phyloP scores from a whole-genome alignment of 371 early-diverging fungal genomes.

The Dinochytrium kinnereticum region DNA sequence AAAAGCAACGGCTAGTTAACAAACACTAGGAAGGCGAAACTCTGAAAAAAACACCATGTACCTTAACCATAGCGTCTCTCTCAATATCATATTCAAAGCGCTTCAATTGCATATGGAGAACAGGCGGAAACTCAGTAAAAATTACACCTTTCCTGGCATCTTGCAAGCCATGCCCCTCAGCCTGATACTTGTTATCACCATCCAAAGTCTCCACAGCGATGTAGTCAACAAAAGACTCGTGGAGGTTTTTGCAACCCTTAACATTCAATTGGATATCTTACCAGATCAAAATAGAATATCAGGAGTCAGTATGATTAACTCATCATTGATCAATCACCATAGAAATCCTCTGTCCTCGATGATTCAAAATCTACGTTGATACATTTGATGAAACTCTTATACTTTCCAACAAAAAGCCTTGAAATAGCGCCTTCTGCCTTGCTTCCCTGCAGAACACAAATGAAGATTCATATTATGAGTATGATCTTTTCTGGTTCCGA shows the following conservation, averaged over 20 bases:
- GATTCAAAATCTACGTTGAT: constrained; percentile 93
- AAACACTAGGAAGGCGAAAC: no score
- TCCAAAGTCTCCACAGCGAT: constrained; percentile 89
- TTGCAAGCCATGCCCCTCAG: constrained; percentile 95
- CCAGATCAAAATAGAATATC: not conserved
- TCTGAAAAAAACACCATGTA: constrained; percentile 34
- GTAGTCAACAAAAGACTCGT: constrained; percentile 93
- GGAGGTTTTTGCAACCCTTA: constrained; percentile 85
- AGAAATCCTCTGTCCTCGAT: constrained; percentile 88
- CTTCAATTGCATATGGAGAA: constrained; percentile 97
- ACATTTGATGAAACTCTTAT: constrained; percentile 94
- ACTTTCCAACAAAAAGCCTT: constrained; percentile 90
- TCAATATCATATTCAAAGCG: constrained; percentile 97
- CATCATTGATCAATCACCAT: constrained; percentile 56
- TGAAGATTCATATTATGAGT: no score
- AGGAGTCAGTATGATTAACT: not conserved
- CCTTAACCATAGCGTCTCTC: constrained; percentile 92
- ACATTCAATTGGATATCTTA: constrained; percentile 94
- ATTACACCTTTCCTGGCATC: constrained; percentile 97
- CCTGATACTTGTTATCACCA: constrained; percentile 97
- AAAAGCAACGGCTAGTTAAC: not conserved
- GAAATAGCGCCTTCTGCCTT: constrained; percentile 91
- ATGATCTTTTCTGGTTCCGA: no score
- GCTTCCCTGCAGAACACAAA: constrained; percentile 65
- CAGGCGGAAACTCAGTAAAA: constrained; percentile 94